These are phyloP conservation scores for Cephalotrichum gorgonifer DNA, from an alignment of 2,329 filamentous ascomycete species.

Conservation along the genomic window DNA sequence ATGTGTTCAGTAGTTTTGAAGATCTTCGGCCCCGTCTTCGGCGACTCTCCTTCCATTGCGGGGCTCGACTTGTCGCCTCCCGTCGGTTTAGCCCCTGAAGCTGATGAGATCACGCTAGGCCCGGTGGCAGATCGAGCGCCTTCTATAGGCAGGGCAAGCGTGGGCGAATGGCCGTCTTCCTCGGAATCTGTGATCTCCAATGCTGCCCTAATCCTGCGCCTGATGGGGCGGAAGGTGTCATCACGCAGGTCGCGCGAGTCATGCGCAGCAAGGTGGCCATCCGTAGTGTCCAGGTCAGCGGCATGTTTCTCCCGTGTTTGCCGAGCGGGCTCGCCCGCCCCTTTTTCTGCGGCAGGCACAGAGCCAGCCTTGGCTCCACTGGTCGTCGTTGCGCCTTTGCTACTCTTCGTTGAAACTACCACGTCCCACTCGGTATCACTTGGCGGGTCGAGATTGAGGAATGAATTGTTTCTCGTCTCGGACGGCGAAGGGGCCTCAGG, in stretches of 20 bases:
- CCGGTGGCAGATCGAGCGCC: conserved; percentile 23
- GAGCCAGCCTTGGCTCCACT: not conserved
- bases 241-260: conserved; percentile 12
- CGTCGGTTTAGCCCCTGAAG: conserved; percentile 28
- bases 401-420: not conserved
- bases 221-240: conserved; percentile 17
- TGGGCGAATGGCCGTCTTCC: conserved; percentile 23
- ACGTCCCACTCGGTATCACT: conserved; percentile 35
- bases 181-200: conserved; percentile 19
- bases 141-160: conserved; percentile 32
- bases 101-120: conserved; percentile 24
- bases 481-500: conserved; percentile 19
- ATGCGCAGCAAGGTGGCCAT: not conserved
- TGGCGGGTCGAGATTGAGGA: conserved; percentile 35
- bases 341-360: not conserved
- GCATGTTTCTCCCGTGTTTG: not conserved
- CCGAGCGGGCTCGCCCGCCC: not conserved
- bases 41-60: conserved; percentile 26
- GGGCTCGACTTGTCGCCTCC: conserved; percentile 28
- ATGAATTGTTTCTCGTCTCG: conserved; percentile 32
- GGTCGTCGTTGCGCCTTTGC: not conserved
- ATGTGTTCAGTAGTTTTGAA: conserved; percentile 20
- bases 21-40: conserved; percentile 24
- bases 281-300: not conserved
- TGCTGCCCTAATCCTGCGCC: conserved; percentile 7